These are phyloP conservation scores for Toxoplasma gondii DNA, from an alignment of 169 alveolate genomes.

Conservation along the genomic window DNA sequence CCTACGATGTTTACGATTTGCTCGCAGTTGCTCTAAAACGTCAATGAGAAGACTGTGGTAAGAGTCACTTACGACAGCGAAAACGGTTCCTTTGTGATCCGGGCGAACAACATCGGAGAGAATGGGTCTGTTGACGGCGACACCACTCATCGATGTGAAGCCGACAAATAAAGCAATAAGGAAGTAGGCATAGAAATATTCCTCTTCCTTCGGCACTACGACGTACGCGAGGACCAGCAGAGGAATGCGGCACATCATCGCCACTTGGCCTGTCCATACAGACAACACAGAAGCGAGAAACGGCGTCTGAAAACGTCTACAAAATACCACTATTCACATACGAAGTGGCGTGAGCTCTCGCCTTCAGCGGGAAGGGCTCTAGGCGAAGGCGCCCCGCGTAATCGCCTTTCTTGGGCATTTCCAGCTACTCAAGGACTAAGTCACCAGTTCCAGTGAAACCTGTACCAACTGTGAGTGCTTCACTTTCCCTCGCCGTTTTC, in stretches of 20 bases:
- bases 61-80: constrained; percentile 79
- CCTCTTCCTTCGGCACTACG: constrained; percentile 73
- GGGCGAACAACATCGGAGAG: constrained; percentile 90
- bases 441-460: too few species aligned
- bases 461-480: too few species aligned
- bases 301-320: constrained; percentile 60
- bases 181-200: constrained; percentile 66
- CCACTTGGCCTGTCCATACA: constrained; percentile 70
- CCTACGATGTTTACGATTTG: too few species aligned
- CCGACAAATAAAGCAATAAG: constrained; percentile 83
- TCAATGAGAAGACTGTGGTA: too few species aligned
- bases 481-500: too few species aligned
- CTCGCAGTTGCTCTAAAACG: too few species aligned
- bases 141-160: constrained; percentile 89
- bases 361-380: too few species aligned
- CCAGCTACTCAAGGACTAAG: too few species aligned
- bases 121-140: constrained; percentile 89
- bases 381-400: too few species aligned
- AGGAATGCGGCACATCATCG: constrained; percentile 78
- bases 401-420: too few species aligned
- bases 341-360: too few species aligned
- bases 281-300: constrained; percentile 51
- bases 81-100: constrained; percentile 88
- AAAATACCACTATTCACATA: not conserved
- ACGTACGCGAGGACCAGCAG: constrained; percentile 78